Evolutionary conservation across 805 yeast genomes (phyloP).

Genomic region (Ogataea saltuana): DNA sequence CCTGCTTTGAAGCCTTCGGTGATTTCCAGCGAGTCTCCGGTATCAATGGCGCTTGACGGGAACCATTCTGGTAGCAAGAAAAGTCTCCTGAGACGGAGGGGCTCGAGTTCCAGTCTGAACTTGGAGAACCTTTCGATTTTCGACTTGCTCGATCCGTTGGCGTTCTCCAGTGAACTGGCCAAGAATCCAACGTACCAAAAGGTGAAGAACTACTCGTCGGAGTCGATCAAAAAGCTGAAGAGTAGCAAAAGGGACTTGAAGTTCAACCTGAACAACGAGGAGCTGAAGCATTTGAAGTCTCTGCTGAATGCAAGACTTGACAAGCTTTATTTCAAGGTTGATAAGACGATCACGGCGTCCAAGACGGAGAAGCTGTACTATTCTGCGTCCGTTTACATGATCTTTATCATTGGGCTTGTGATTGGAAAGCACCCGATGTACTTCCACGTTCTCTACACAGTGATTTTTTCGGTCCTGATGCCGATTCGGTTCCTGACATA

Average conservation of each 20-base stretch:
- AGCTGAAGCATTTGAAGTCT: constrained; percentile 28
- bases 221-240: constrained; percentile 26
- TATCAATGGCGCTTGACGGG: constrained; percentile 15
- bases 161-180: constrained; percentile 27
- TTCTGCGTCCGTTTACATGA: constrained; percentile 64
- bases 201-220: constrained; percentile 29
- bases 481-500: constrained; percentile 85
- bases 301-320: constrained; percentile 35
- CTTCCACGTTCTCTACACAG: constrained; percentile 76
- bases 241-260: constrained; percentile 28
- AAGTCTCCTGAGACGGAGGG: constrained; percentile 9
- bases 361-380: constrained; percentile 78
- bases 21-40: constrained; percentile 15
- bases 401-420: constrained; percentile 71
- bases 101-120: constrained; percentile 21
- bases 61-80: neutral
- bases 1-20: constrained; percentile 10
- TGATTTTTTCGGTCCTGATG: constrained; percentile 59
- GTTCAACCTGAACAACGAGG: constrained; percentile 31
- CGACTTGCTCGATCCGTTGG: constrained; percentile 34
- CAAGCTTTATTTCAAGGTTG: constrained; percentile 40
- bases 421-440: constrained; percentile 76
- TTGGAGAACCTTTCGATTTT: constrained; percentile 32
- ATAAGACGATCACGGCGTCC: constrained; percentile 42
- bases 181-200: constrained; percentile 31